Percentiles rank a stretch among this genome's conserved stretches.
These are phyloP conservation scores for Nepenthes gracilis DNA, from an alignment of 148 eudicot species.

Conservation along the genomic window DNA sequence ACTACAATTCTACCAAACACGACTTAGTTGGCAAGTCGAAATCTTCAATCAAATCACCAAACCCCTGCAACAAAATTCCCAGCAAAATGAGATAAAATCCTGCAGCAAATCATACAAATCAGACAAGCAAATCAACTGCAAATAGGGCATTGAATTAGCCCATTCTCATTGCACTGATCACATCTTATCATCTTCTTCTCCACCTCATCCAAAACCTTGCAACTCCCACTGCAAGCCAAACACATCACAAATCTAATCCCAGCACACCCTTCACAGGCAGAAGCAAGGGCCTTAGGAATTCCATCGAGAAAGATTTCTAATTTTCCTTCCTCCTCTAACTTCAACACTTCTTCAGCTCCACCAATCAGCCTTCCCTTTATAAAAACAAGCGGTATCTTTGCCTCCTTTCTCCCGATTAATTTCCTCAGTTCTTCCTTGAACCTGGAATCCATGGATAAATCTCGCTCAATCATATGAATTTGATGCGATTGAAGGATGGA, in stretches of 20 bases:
- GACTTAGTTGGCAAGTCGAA: too few species aligned
- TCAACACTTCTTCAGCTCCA: slow-evolving; percentile 56
- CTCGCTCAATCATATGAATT: slow-evolving; percentile 53
- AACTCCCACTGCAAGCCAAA: slow-evolving; percentile 61
- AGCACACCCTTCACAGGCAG: slow-evolving; percentile 47
- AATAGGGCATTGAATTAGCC: slow-evolving; percentile 69
- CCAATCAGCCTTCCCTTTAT: slow-evolving; percentile 73
- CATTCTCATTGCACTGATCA: slow-evolving; percentile 83
- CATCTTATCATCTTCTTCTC: slow-evolving; percentile 45
- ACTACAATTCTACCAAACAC: too few species aligned
- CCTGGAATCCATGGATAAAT: slow-evolving; percentile 81
- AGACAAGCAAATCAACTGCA: slow-evolving; percentile 28
- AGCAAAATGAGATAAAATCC: too few species aligned
- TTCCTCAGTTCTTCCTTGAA: slow-evolving; percentile 70
- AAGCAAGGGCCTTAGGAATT: slow-evolving; percentile 22
- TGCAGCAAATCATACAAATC: not conserved
- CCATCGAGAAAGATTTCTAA: slow-evolving; percentile 40
- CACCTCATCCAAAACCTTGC: slow-evolving; percentile 49
- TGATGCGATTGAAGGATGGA: slow-evolving; percentile 41
- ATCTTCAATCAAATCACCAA: not conserved
- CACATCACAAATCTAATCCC: slow-evolving; percentile 84
- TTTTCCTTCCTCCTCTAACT: slow-evolving; percentile 75
- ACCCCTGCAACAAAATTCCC: not conserved
- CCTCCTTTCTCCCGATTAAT: slow-evolving; percentile 45
- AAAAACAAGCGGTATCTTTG: slow-evolving; percentile 64